phyloP scores from a whole-genome alignment of 1,284 basidiomycete genomes.

The Irpex sp. region DNA sequence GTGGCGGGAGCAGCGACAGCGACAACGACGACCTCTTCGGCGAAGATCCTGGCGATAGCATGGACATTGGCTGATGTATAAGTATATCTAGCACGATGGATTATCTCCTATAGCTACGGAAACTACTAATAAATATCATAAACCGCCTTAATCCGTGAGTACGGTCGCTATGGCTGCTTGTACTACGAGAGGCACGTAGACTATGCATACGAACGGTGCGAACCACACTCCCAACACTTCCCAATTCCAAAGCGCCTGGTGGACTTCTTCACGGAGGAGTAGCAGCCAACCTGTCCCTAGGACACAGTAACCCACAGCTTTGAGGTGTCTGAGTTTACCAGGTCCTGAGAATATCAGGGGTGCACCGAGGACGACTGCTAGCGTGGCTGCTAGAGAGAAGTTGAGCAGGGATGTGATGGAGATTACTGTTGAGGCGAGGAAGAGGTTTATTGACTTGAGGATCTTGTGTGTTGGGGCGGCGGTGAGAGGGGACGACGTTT shows the following conservation, averaged over 20 bases:
- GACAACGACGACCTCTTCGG: constrained; percentile 62
- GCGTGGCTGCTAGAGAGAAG: constrained; percentile 77
- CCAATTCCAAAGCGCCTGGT: constrained; percentile 63
- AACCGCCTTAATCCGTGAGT: constrained; percentile 23
- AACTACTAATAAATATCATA: background rate
- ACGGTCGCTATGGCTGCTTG: constrained; percentile 62
- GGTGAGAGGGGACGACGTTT: constrained; percentile 10
- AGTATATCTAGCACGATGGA: constrained; percentile 7
- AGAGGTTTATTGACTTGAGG: constrained; percentile 71
- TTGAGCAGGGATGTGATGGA: constrained; percentile 86
- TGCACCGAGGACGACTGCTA: constrained; percentile 60
- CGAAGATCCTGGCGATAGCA: constrained; percentile 36
- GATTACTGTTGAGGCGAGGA: constrained; percentile 78
- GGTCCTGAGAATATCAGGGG: constrained; percentile 51
- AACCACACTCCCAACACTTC: constrained; percentile 72
- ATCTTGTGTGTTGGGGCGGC: constrained; percentile 42
- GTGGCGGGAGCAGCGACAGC: constrained; percentile 30
- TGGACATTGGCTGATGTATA: constrained; percentile 37
- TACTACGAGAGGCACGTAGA: constrained; percentile 66
- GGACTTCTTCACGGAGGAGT: constrained; percentile 37
- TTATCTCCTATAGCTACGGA: constrained; percentile 20
- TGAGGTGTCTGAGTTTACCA: constrained; percentile 26
- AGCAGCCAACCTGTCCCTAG: constrained; percentile 60
- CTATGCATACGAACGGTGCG: constrained; percentile 67
- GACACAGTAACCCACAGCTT: constrained; percentile 40